phyloP scores from a whole-genome alignment of 768 basidiomycete species.

The Lyophyllum atratum region DNA sequence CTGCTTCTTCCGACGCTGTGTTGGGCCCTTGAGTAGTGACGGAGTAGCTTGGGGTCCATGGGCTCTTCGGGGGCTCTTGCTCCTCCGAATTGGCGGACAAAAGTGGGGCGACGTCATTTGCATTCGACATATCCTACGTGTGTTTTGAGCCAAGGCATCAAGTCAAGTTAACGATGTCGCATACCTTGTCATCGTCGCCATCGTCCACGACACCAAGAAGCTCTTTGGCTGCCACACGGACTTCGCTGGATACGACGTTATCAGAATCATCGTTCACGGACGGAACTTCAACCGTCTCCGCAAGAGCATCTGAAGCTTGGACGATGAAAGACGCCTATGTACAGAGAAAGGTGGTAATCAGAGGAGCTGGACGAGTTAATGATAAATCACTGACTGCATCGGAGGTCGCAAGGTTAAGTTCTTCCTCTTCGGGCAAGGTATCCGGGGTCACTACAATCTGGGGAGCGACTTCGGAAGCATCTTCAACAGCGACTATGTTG shows the following conservation, averaged over 20 bases:
- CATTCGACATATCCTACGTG: background rate
- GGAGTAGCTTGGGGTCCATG: slow-evolving; percentile 22
- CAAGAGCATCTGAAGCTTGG: background rate
- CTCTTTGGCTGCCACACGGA: background rate
- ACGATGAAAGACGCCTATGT: background rate
- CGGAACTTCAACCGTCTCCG: background rate
- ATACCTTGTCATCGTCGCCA: background rate
- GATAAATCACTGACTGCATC: background rate
- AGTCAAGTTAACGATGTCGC: background rate
- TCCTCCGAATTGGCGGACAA: slow-evolving; percentile 1
- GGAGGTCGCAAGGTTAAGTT: background rate
- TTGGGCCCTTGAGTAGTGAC: slow-evolving; percentile 15
- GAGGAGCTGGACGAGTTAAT: background rate
- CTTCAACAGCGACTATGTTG: background rate
- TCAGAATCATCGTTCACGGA: background rate
- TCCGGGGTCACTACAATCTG: background rate
- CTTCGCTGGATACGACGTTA: background rate
- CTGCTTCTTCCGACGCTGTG: slow-evolving; percentile 7
- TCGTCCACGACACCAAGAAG: background rate
- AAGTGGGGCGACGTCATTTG: background rate
- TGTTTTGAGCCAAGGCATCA: too few relatives aligned
- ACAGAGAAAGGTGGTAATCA: background rate
- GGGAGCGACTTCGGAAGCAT: background rate
- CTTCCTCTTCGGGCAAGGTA: background rate
- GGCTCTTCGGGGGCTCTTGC: slow-evolving; percentile 4